Base-by-base conservation (phyloP, 2,329 filamentous ascomycete species). In the Xylaria hypoxylon region DNA sequence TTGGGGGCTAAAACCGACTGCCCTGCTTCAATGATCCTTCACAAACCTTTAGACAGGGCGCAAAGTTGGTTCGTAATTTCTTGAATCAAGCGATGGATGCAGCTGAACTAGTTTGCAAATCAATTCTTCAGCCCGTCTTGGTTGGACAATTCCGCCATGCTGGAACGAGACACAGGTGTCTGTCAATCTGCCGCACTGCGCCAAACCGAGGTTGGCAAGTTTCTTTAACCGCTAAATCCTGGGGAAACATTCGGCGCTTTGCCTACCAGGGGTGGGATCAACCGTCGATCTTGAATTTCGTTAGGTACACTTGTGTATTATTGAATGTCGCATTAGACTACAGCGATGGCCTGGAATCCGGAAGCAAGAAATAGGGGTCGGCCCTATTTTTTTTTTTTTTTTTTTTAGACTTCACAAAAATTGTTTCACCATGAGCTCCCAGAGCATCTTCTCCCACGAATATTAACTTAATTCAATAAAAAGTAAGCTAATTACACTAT, bases 141-240 rank as follows among this genome's bases (percentile, higher is more conserved):
- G 53, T 59, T 59, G 26, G 58, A 42, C 58, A 52, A 59, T 68
- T 68, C 67, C 61, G 64, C 64, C 67, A 56, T 58, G 60, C 57
- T 62, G 58, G 61, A 48, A 62, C 57, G 57, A 62, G 26, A 59
- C 47, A 51, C 24, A 47, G 50, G 55, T 59, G 65, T 58, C 40
- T 55, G 65, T 50, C 58, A 62, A 69, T 68, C 68, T 69, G 65
- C 68, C 68, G 68, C 55, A 59, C 35, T 64, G 35, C 64, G 52
- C 64, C 64, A 69, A 61, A 63, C 68, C 65, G 48, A 63, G 33
- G 61, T 61, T 42, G 67, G 64, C 64, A 59, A 64, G 61, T 62
- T 64, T 61, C 60, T 66, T 65, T 48, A 68, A 70, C 65, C 68
- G 62, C 62, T 58, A 66, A 64, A 68, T 70, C 66, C 59, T 68